Conservation (phyloP, 2,329 filamentous ascomycete genomes). For the Fusarium abutilonis region DNA sequence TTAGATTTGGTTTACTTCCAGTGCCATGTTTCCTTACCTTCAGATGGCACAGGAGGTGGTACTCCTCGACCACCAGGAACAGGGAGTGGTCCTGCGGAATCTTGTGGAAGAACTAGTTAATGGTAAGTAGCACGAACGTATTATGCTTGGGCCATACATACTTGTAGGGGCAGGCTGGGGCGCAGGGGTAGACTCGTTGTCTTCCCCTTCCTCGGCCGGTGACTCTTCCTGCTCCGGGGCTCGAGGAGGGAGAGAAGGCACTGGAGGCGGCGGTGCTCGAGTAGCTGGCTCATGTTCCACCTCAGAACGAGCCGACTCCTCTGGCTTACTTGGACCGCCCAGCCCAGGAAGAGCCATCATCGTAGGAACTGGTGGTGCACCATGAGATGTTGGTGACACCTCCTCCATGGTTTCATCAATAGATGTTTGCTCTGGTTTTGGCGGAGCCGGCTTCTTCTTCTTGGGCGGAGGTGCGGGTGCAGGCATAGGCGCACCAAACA, state of each 20-base stretch:
- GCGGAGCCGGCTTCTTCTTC: slow-evolving; percentile 62
- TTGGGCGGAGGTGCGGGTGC: slow-evolving; percentile 63
- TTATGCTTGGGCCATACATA: slow-evolving; percentile 26
- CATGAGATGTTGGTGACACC: slow-evolving; percentile 54
- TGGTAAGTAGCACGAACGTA: slow-evolving; percentile 39
- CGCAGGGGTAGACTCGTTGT: slow-evolving; percentile 52
- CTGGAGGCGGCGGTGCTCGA: slow-evolving; percentile 45
- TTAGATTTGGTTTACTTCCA: slow-evolving; percentile 42
- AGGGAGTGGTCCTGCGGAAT: slow-evolving; percentile 53
- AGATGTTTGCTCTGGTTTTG: slow-evolving; percentile 54
- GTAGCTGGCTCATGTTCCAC: slow-evolving; percentile 48
- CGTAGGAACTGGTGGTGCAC: slow-evolving; percentile 65
- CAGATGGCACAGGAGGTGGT: slow-evolving; percentile 67
- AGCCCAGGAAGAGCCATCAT: slow-evolving; percentile 79
- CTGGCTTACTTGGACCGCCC: slow-evolving; percentile 64
- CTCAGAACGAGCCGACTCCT: slow-evolving; percentile 53
- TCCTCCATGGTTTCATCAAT: slow-evolving; percentile 58
- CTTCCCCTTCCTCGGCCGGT: slow-evolving; percentile 46
- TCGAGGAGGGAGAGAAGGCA: slow-evolving; percentile 43
- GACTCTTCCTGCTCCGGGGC: slow-evolving; percentile 38
- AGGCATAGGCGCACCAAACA: slow-evolving; percentile 82
- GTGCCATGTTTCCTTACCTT: slow-evolving; percentile 61
- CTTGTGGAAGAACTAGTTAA: slow-evolving; percentile 49
- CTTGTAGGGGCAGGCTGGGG: slow-evolving; percentile 38
- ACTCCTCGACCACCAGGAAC: slow-evolving; percentile 62